Base-by-base conservation (phyloP, 148 eudicot genomes). In the Arbutus unedo region DNA sequence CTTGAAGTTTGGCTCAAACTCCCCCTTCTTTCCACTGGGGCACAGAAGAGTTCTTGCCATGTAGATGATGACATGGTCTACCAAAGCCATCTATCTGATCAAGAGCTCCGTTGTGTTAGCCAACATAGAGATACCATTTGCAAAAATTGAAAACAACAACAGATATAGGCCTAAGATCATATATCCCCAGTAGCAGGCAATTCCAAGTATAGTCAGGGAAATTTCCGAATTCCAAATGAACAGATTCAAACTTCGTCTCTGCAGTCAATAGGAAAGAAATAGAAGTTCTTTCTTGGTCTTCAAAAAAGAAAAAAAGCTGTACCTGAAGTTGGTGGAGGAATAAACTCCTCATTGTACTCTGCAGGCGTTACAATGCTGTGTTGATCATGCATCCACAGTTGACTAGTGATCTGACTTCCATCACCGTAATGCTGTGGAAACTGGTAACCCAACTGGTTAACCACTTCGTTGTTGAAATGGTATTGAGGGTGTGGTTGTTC, bases 321-420 rank as follows among this genome's bases (percentile, higher is more conserved):
- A 95, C 98, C 98, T 93, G 95, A 74, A 31, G 85, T 62, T 82
- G 89, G 85, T 49, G 81, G 53, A 78, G 85, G 83, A 68, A 83
- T 19, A 21, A 85, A 10, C 18, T 43, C 86, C 56, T 84, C 86
- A 82, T 60, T 57, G 64, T 81, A 54, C 74, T 83, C 88, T 18
- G 84, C 53, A 47, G 89, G 77, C 74, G 89, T 60, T 25, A 82
- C 76, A 51, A 82, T 48, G 75, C 66, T 77, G 75, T 76, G 16
- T 19, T 87, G 84, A 53, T 85, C 88, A 81, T 82, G 84, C 68
- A 51, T 79, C 91, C 89, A 89, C 51, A 66, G 23, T 76, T 89
- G 88, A 77, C 59, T 79, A 53, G 60, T 84, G 25, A 41, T 51
- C 77, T 56, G 44, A 83, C 79, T 72, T 15, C 15, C 83, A 84